A percentile compares a stretch with the other conserved stretches of the same genome.
Evolutionary conservation across 495 filamentous ascomycete genomes (phyloP).

Genomic region (Rhizodiscina lignyota): DNA sequence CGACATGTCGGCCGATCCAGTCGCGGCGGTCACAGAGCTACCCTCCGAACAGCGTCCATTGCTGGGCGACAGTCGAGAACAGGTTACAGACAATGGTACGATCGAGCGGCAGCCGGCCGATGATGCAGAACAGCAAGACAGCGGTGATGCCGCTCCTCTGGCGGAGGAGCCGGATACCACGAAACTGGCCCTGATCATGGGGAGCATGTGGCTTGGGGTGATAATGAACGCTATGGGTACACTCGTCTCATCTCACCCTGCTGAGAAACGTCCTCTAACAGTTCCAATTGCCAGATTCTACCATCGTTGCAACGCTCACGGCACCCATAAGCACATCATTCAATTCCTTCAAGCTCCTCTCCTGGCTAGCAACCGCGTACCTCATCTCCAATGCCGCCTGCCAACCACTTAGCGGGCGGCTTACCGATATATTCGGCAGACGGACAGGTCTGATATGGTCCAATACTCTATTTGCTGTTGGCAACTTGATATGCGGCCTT

Average conservation of each 20-base stretch:
- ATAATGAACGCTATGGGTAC: constrained; percentile 63
- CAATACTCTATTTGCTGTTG: constrained; percentile 62
- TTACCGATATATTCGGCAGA: constrained; percentile 81
- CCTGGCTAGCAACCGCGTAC: constrained; percentile 83
- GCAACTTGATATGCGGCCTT: constrained; percentile 75
- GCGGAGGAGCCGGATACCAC: constrained; percentile 27
- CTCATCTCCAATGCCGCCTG: constrained; percentile 79
- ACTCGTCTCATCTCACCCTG: constrained; percentile 1
- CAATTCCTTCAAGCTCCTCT: constrained; percentile 63
- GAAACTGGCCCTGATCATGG: constrained; percentile 33
- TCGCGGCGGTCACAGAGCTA: too few species aligned
- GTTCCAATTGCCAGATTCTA: constrained; percentile 45
- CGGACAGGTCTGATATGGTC: constrained; percentile 62
- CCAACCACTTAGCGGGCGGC: constrained; percentile 67
- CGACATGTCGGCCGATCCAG: too few species aligned
- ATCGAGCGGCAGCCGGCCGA: too few species aligned
- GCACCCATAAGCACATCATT: constrained; percentile 79
- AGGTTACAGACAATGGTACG: too few species aligned
- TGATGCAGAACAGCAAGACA: neutral
- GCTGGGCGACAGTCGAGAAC: too few species aligned
- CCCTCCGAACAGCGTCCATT: too few species aligned
- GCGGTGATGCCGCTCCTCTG: constrained; percentile 10
- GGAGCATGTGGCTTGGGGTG: constrained; percentile 54
- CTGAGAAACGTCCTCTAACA: too few species aligned
- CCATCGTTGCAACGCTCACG: constrained; percentile 72